These are phyloP conservation scores for Nevesoporus exiguus DNA, from an alignment of 768 basidiomycete genomes.

Conservation along the genomic window DNA sequence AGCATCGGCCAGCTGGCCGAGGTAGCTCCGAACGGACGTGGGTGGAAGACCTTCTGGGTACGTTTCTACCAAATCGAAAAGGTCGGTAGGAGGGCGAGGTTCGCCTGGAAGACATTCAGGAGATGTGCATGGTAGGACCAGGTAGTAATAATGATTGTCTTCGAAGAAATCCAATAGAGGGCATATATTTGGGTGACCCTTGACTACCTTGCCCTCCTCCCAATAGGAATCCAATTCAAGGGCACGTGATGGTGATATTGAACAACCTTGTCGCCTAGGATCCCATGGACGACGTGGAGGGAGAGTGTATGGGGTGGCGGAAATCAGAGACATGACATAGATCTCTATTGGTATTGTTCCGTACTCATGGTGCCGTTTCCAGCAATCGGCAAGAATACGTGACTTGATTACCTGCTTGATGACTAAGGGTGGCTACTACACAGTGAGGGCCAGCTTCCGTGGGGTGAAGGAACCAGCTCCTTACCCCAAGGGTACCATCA, in stretches of 20 bases:
- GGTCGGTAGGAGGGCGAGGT: slow-evolving; percentile 65
- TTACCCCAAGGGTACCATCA: slow-evolving; percentile 82
- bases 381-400: slow-evolving; percentile 97
- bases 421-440: slow-evolving; percentile 72
- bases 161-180: slow-evolving; percentile 96
- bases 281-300: slow-evolving; percentile 82
- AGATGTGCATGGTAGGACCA: slow-evolving; percentile 78
- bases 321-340: slow-evolving; percentile 88
- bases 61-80: slow-evolving; percentile 92
- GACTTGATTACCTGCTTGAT: slow-evolving; percentile 99
- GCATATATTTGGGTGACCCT: slow-evolving; percentile 95
- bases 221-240: slow-evolving; percentile 40
- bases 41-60: slow-evolving; percentile 84
- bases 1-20: slow-evolving; percentile 94
- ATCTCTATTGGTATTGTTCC: slow-evolving; percentile 99
- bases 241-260: slow-evolving; percentile 18
- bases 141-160: slow-evolving; percentile 93
- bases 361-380: slow-evolving; percentile 94
- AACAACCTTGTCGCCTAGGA: slow-evolving; percentile 48
- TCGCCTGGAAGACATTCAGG: slow-evolving; percentile 53
- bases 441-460: slow-evolving; percentile 5
- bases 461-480: slow-evolving; percentile 29
- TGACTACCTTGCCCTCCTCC: slow-evolving; percentile 67
- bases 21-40: slow-evolving; percentile 69
- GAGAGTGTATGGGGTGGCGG: slow-evolving; percentile 75